Evolutionary conservation across 108 stramenopile genomes (phyloP).

Genomic region (Licmophora abbreviata): DNA sequence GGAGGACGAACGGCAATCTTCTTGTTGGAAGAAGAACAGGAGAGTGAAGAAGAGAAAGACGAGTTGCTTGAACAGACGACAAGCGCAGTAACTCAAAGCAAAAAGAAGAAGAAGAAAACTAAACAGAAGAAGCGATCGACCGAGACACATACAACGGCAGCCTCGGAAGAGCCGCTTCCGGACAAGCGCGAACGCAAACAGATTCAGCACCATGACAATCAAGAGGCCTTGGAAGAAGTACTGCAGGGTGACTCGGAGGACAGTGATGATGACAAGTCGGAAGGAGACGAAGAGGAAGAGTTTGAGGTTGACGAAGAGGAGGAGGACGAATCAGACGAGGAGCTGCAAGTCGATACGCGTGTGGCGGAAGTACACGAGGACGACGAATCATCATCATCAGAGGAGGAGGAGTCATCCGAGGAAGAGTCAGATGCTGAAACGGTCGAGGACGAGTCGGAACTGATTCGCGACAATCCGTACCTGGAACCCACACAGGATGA

Average conservation of each 20-base stretch:
- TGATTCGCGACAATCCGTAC: slow-evolving; percentile 32
- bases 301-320: slow-evolving; percentile 1
- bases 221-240: no score
- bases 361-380: slow-evolving; percentile 12
- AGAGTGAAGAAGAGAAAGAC: slow-evolving; percentile 3
- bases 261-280: no score
- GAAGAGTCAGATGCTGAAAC: slow-evolving; percentile 14
- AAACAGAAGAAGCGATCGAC: not conserved
- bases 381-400: not conserved
- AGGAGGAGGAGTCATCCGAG: slow-evolving; percentile 3
- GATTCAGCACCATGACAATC: no score
- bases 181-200: no score
- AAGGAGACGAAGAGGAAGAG: slow-evolving; percentile 5
- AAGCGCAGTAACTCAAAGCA: not conserved
- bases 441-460: slow-evolving; percentile 23
- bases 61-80: not conserved
- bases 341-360: slow-evolving; percentile 4
- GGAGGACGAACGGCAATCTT: slow-evolving; percentile 37
- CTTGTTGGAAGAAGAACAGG: slow-evolving; percentile 17
- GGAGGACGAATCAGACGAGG: slow-evolving; percentile 5
- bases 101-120: not conserved
- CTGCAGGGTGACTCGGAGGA: no score
- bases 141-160: not conserved
- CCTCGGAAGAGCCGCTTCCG: no score
- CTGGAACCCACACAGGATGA: slow-evolving; percentile 15